These are phyloP conservation scores for Gossypium stocksii DNA, from an alignment of 345 rosid species.

Conservation along the genomic window DNA sequence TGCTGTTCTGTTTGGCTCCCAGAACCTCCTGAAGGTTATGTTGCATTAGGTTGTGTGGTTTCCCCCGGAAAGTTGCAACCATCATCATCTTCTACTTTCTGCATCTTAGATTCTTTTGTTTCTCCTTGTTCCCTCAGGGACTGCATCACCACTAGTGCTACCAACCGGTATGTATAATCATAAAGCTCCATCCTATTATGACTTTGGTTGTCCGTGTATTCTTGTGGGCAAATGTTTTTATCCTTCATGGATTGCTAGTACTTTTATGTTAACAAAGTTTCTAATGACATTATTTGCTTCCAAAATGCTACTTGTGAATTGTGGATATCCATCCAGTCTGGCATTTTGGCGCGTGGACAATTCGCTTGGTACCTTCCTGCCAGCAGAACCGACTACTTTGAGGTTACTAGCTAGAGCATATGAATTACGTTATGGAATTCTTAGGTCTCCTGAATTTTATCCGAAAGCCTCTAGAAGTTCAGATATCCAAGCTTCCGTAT, in stretches of 20 bases:
- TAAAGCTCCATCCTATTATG: conserved; percentile 20
- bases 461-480: conserved; percentile 34
- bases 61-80: conserved; percentile 66
- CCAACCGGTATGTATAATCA: conserved; percentile 47
- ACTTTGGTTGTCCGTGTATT: background rate
- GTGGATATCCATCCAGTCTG: conserved; percentile 59
- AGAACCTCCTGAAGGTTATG: conserved; percentile 83
- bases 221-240: background rate
- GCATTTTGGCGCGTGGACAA: conserved; percentile 93
- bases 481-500: conserved; percentile 32
- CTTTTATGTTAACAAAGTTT: background rate
- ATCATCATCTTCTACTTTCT: conserved; percentile 58
- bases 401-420: conserved; percentile 55
- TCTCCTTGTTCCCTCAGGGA: conserved; percentile 89
- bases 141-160: conserved; percentile 60
- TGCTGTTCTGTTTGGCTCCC: conserved; percentile 88
- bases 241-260: conserved; percentile 13
- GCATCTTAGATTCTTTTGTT: conserved; percentile 73
- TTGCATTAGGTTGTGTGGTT: conserved; percentile 84
- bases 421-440: conserved; percentile 68
- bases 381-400: conserved; percentile 56
- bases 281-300: conserved; percentile 4
- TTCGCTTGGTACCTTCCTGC: conserved; percentile 82
- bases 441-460: conserved; percentile 43
- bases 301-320: conserved; percentile 19